Conservation (phyloP, 495 filamentous ascomycete species). For the Tirmania nivea region DNA sequence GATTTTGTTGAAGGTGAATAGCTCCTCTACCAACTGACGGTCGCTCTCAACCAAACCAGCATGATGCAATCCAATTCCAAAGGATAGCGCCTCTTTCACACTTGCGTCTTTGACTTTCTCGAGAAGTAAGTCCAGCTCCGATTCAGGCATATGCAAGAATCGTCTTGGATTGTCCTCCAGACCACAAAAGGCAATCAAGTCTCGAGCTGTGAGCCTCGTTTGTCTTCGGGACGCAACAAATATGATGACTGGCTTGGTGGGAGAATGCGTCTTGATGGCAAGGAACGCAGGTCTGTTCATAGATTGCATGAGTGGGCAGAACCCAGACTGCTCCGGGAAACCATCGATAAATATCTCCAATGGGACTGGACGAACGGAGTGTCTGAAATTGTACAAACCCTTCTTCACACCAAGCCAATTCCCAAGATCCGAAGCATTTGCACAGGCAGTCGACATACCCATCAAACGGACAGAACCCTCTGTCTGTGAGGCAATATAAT, state of each 20-base stretch:
- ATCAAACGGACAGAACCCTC: constrained; percentile 74
- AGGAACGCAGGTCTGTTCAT: constrained; percentile 98
- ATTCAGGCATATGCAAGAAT: constrained; percentile 83
- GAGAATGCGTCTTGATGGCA: constrained; percentile 86
- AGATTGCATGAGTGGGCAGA: constrained; percentile 93
- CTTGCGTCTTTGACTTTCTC: constrained; percentile 77
- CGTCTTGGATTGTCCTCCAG: constrained; percentile 95
- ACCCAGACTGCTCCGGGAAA: constrained; percentile 84
- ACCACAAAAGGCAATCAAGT: constrained; percentile 89
- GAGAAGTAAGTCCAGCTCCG: constrained; percentile 70
- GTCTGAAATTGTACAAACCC: constrained; percentile 90
- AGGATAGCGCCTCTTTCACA: constrained; percentile 72
- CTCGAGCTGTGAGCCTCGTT: constrained; percentile 82
- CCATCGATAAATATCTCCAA: constrained; percentile 93
- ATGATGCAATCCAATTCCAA: constrained; percentile 94
- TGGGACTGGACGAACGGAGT: constrained; percentile 92
- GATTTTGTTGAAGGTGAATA: constrained; percentile 95
- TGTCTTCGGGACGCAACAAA: constrained; percentile 93
- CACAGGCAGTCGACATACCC: constrained; percentile 96
- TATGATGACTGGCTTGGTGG: constrained; percentile 91
- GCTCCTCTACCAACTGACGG: constrained; percentile 69
- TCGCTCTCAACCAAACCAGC: constrained; percentile 91
- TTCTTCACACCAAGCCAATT: constrained; percentile 98
- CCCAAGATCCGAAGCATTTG: constrained; percentile 78
- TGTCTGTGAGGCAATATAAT: constrained; percentile 88